These are phyloP conservation scores for Xenoacremonium recifei DNA, from an alignment of 2,329 filamentous ascomycete species.

Conservation along the genomic window DNA sequence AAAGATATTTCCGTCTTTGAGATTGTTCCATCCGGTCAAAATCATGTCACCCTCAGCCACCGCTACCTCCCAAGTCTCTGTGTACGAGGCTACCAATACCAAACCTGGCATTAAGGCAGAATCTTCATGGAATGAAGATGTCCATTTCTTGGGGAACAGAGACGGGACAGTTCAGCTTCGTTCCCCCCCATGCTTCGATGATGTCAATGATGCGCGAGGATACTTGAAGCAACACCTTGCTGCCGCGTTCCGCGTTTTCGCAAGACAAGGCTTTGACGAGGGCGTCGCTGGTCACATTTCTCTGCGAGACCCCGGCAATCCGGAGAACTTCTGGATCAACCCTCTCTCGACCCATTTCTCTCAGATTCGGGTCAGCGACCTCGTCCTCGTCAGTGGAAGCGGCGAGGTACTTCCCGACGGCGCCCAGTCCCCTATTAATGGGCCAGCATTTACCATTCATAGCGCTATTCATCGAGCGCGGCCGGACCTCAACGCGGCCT, in stretches of 20 bases:
- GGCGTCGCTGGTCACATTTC: constrained; percentile 4
- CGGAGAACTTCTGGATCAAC: not conserved
- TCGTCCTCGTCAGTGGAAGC: not conserved
- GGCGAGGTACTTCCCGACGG: not conserved
- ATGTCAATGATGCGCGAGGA: not conserved
- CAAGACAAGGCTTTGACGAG: constrained; percentile 1
- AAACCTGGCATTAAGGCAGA: too few species aligned
- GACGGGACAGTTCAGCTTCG: too few species aligned
- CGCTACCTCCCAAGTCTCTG: too few species aligned
- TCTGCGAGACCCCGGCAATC: constrained; percentile 1
- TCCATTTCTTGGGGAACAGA: too few species aligned
- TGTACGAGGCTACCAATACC: too few species aligned
- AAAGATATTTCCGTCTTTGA: too few species aligned
- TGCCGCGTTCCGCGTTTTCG: constrained; percentile 1
- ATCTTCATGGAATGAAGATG: too few species aligned
- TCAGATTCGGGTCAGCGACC: not conserved
- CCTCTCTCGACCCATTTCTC: not conserved
- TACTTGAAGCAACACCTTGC: constrained; percentile 3
- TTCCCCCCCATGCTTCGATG: not conserved
- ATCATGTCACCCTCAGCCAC: too few species aligned
- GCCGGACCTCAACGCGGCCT: not conserved
- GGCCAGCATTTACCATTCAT: not conserved
- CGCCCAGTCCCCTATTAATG: not conserved
- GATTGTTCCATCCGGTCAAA: too few species aligned
- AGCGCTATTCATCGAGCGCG: not conserved